Evolutionary conservation across 1,284 basidiomycete species (phyloP), one percentile per base, ranked within the genome.

Genomic region (Trametes hirsuta): DNA sequence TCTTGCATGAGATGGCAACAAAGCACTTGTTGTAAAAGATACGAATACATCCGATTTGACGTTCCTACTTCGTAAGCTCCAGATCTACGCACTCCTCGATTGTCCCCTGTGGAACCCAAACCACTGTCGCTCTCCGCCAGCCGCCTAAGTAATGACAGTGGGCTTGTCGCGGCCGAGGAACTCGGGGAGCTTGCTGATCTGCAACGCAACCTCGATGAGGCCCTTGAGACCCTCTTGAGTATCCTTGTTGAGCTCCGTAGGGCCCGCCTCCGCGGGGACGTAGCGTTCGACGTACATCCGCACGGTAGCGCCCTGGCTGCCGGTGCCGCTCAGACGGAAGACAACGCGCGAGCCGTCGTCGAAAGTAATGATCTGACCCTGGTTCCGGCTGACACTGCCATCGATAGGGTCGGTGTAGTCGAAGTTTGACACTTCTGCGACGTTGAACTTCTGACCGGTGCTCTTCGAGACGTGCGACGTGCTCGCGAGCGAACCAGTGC

Each of bases 371-470:
- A 96, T 93, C 70, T 98, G 90, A 6, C 97, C 97, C 76, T 99
- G 97, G 77, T 98, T 98, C 78, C 90, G 92, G 68, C 91, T 94
- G 64, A 98, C 87, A 53, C 91, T 94, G 56, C 88, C 83, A 75
- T 99, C 97, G 75, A 99, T 98, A 21, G 97, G 97, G 77, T 99
- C 97, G 45, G 89, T 97, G 84, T 99, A 99, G 72, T 90, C 85
- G 74, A 99, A 99, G 82, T 96, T 90, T 77, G 88, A 91, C 44
- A 91, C 81, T 35, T 87, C 84, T 24, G 85, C 84, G 63, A 98
- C 88, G 59, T 84, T 89, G 81, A 97, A 99, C 55, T 83, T 81
- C 52, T 86, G 85, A 41, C 79, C 80, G 0, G 91, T 86, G 53
- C 87, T 83, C 55, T 82, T 79, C 12, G 92, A 88, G 50, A 78